Evolutionary conservation across 352 stramenopile species (phyloP).

Genomic region (Aphanomyces stellatus): DNA sequence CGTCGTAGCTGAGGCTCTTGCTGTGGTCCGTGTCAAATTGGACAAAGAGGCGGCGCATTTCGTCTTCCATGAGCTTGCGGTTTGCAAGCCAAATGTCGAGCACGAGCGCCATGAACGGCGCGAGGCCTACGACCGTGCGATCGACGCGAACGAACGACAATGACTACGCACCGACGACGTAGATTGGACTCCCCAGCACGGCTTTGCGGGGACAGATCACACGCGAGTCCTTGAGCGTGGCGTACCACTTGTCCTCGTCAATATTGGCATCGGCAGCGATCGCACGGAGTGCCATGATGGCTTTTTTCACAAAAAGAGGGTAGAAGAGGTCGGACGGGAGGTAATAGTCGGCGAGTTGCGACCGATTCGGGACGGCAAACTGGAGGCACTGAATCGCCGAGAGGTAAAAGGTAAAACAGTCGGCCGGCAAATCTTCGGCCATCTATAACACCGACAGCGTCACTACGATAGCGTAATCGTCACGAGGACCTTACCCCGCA

Average conservation of each 20-base stretch:
- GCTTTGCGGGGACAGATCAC: slow-evolving; percentile 11
- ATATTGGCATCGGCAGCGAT: slow-evolving; percentile 6
- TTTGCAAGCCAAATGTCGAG: slow-evolving; percentile 9
- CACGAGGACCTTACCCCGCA: slow-evolving; percentile 1
- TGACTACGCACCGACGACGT: slow-evolving; percentile 6
- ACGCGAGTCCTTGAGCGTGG: not conserved
- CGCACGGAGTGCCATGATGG: slow-evolving; percentile 2
- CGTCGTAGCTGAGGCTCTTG: slow-evolving; percentile 17
- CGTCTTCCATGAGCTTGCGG: not conserved
- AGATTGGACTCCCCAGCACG: not conserved
- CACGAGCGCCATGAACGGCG: slow-evolving; percentile 14
- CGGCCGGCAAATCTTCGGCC: not conserved
- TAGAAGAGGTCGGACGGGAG: not conserved
- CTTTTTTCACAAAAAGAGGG: slow-evolving; percentile 7
- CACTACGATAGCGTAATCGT: too few species aligned
- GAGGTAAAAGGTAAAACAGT: slow-evolving; percentile 15
- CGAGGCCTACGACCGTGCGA: not conserved
- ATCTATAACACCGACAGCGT: not conserved
- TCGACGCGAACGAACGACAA: not conserved
- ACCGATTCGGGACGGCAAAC: slow-evolving; percentile 5
- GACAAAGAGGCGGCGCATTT: slow-evolving; percentile 12
- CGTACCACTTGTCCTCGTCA: slow-evolving; percentile 1
- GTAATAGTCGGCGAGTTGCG: slow-evolving; percentile 10
- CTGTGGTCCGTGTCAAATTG: slow-evolving; percentile 19
- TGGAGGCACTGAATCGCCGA: slow-evolving; percentile 4